These are phyloP conservation scores for Hypoxylon sp. DNA, from an alignment of 2,329 filamentous ascomycete species.

Conservation along the genomic window DNA sequence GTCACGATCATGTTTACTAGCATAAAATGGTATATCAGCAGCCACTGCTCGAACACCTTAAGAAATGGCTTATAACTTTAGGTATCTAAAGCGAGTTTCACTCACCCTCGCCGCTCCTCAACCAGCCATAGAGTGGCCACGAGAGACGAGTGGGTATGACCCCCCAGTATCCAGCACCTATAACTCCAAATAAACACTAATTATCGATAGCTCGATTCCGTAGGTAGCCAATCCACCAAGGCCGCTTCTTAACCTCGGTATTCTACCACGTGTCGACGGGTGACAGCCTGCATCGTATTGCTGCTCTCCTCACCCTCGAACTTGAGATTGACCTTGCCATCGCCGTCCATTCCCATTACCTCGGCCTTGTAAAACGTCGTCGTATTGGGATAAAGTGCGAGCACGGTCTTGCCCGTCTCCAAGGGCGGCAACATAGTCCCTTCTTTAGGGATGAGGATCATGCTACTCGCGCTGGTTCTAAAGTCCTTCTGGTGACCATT, in stretches of 20 bases:
- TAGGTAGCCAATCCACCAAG: neutral
- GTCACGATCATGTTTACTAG: too few species aligned
- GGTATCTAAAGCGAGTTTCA: neutral
- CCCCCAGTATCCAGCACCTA: conserved; percentile 4
- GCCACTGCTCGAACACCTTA: neutral
- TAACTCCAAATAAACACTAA: conserved; percentile 16
- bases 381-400: conserved; percentile 84
- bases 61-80: neutral
- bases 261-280: conserved; percentile 80
- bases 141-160: neutral
- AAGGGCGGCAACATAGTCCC: conserved; percentile 68
- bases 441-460: conserved; percentile 78
- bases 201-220: neutral
- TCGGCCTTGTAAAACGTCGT: conserved; percentile 89
- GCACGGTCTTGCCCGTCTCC: conserved; percentile 76
- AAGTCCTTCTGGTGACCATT: conserved; percentile 75
- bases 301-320: conserved; percentile 84
- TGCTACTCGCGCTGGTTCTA: conserved; percentile 76
- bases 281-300: conserved; percentile 80
- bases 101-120: neutral
- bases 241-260: conserved; percentile 60
- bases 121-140: neutral
- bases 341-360: conserved; percentile 75
- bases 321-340: conserved; percentile 71
- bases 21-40: neutral